Evolutionary conservation across 1,139 yeast genomes (phyloP).

Genomic region (Kurtzmaniella natalensis): DNA sequence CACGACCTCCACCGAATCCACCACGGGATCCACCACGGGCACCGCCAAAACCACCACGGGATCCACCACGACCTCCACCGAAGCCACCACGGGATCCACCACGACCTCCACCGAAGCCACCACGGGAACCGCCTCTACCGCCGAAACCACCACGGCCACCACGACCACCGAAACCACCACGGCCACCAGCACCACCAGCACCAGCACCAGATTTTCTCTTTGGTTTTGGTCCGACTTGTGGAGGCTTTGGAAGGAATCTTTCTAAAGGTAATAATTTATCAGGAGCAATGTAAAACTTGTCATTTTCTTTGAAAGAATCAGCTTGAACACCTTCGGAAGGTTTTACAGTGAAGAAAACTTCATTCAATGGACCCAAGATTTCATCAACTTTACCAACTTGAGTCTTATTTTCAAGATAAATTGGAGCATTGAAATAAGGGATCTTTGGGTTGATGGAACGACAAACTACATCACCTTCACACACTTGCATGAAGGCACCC

Average conservation of each 20-base stretch:
- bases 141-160: constrained; percentile 45
- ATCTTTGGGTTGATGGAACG: constrained; percentile 89
- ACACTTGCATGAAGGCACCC: constrained; percentile 88
- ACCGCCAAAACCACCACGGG: constrained; percentile 35
- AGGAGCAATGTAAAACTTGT: constrained; percentile 90
- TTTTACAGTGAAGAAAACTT: constrained; percentile 93
- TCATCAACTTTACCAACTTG: constrained; percentile 98
- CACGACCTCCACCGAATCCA: constrained; percentile 30
- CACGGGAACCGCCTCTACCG: constrained; percentile 24
- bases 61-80: constrained; percentile 32
- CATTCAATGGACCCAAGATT: constrained; percentile 94
- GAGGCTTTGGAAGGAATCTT: constrained; percentile 91
- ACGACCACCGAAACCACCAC: constrained; percentile 35
- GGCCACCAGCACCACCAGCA: constrained; percentile 25
- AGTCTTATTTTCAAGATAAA: constrained; percentile 90
- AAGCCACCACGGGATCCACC: constrained; percentile 28
- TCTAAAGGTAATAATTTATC: constrained; percentile 94
- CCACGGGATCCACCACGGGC: constrained; percentile 43
- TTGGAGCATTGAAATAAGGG: constrained; percentile 99
- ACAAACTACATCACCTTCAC: constrained; percentile 97
- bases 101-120: constrained; percentile 17
- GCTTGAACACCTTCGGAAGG: constrained; percentile 97
- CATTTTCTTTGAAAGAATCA: constrained; percentile 88
- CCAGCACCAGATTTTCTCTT: constrained; percentile 61
- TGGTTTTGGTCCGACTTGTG: constrained; percentile 71